Percentiles rank a stretch among this genome's conserved stretches.
These are phyloP conservation scores for Pigoraptor vietnamica DNA, from an alignment of 78 protist species.

Conservation along the genomic window DNA sequence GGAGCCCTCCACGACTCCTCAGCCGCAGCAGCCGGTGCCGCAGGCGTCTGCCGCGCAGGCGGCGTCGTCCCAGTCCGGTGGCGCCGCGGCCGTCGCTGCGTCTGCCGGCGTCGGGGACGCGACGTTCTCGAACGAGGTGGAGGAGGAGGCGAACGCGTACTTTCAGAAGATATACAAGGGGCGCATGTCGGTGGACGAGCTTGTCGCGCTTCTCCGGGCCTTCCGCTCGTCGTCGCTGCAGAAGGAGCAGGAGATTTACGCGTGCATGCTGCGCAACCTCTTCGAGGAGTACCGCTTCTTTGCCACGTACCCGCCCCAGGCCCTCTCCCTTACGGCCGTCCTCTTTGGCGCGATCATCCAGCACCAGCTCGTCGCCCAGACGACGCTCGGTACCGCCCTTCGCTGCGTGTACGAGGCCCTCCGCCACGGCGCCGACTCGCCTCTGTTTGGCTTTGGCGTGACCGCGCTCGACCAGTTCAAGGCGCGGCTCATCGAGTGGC, in stretches of 20 bases:
- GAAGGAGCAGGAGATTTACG: conserved; percentile 57
- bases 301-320: conserved; percentile 81
- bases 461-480: conserved; percentile 73
- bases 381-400: conserved; percentile 60
- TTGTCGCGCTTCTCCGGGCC: background rate
- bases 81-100: background rate
- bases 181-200: background rate
- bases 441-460: conserved; percentile 79
- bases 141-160: background rate
- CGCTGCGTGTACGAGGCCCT: conserved; percentile 74
- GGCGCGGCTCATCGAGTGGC: conserved; percentile 84
- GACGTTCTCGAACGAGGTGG: background rate
- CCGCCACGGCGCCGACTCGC: conserved; percentile 29
- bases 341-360: conserved; percentile 86
- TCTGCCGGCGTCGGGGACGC: background rate
- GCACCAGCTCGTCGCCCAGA: conserved; percentile 62
- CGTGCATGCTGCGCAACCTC: conserved; percentile 86
- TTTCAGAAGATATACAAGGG: conserved; percentile 6
- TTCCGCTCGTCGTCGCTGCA: background rate
- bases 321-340: conserved; percentile 76
- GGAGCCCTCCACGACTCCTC: too few relatives aligned
- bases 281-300: conserved; percentile 90
- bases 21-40: too few relatives aligned
- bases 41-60: too few relatives aligned
- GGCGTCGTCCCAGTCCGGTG: background rate